These are phyloP conservation scores for Penicillium lagena DNA, from an alignment of 495 filamentous ascomycete species.

Conservation along the genomic window DNA sequence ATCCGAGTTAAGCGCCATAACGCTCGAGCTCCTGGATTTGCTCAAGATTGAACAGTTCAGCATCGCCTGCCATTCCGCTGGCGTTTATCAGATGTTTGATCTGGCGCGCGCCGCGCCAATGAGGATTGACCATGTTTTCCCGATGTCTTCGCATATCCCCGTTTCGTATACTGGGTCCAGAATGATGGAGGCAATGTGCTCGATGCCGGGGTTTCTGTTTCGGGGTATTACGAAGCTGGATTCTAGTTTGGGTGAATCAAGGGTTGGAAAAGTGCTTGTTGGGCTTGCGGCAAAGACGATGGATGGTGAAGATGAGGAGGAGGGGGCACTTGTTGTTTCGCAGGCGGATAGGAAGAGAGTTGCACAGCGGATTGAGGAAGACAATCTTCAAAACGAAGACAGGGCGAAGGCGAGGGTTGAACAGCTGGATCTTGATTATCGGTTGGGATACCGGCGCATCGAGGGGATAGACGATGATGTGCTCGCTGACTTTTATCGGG, in stretches of 20 bases:
- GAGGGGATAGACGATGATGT: background rate
- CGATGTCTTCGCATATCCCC: constrained; percentile 1
- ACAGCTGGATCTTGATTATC: background rate
- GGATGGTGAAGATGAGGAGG: too few species aligned
- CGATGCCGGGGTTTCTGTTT: constrained; percentile 1
- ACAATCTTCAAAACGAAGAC: too few species aligned
- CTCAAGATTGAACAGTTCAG: constrained; percentile 1
- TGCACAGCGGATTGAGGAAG: too few species aligned
- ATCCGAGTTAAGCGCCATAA: constrained; percentile 1
- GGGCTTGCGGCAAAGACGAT: too few species aligned
- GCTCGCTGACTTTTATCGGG: background rate
- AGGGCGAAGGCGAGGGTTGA: background rate
- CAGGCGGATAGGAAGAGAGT: too few species aligned
- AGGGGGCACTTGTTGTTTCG: too few species aligned
- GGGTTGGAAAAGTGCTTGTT: too few species aligned
- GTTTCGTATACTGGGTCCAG: background rate
- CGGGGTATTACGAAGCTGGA: background rate
- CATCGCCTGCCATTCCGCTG: constrained; percentile 2
- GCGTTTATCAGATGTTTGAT: background rate
- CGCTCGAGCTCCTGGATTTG: constrained; percentile 1
- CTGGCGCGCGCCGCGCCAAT: background rate
- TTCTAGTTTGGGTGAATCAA: background rate
- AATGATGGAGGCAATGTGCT: constrained; percentile 3
- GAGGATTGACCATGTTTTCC: background rate
- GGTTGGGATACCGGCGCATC: constrained; percentile 1